phyloP scores from a whole-genome alignment of 805 yeast genomes.

The Lipomyces starkeyi region DNA sequence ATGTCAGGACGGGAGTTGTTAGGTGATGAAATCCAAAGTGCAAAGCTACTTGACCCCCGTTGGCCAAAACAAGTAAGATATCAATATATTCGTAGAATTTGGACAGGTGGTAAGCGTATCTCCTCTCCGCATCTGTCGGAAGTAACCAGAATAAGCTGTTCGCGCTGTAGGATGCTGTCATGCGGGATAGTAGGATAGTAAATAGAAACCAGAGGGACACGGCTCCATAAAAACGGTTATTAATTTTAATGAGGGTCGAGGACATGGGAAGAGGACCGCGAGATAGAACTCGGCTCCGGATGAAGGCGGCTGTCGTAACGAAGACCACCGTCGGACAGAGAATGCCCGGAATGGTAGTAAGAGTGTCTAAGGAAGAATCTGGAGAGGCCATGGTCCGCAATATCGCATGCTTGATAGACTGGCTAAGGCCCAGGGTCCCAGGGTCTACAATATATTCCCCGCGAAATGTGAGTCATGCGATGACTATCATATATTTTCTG shows the following conservation, averaged over 20 bases:
- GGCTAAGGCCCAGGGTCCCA: neutral
- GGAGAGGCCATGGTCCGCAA: conserved; percentile 5
- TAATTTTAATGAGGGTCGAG: conserved; percentile 2
- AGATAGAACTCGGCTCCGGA: neutral
- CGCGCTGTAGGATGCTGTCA: neutral
- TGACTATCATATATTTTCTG: too few species aligned
- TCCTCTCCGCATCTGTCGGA: conserved; percentile 1
- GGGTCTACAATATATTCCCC: neutral
- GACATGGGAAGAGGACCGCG: conserved; percentile 1
- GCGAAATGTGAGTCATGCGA: too few species aligned
- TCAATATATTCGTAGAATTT: conserved; percentile 12
- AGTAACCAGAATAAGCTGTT: neutral
- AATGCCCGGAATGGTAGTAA: conserved; percentile 4
- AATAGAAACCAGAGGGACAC: neutral
- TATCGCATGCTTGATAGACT: neutral
- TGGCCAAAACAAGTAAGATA: conserved; percentile 10
- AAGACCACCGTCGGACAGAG: conserved; percentile 9
- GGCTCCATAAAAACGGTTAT: conserved; percentile 4
- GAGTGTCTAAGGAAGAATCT: neutral
- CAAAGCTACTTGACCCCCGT: conserved; percentile 8
- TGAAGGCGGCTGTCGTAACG: neutral
- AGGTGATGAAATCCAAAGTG: conserved; percentile 14
- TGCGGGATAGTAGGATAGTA: conserved; percentile 4
- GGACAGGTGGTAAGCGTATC: conserved; percentile 7
- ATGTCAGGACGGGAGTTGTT: conserved; percentile 11